phyloP scores from a whole-genome alignment of 148 eudicot species.

The Camellia japonica region DNA sequence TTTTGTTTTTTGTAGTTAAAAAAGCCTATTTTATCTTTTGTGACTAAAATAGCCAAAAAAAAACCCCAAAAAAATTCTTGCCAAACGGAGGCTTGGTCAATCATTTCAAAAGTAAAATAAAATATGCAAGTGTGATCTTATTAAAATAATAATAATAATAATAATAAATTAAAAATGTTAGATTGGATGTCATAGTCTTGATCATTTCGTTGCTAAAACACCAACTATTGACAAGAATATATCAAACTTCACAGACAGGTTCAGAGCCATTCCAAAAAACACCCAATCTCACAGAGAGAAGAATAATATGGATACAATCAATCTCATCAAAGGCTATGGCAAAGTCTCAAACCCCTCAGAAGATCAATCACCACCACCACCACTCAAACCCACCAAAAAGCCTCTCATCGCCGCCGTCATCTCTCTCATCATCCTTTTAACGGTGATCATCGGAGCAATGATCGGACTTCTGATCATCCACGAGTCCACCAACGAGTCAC shows the following conservation, averaged over 20 bases:
- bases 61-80: not conserved
- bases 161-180: too few relatives aligned
- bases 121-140: too few relatives aligned
- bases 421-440: conserved; percentile 19
- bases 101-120: too few relatives aligned
- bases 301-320: conserved; percentile 19
- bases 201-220: too few relatives aligned
- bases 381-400: not conserved
- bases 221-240: too few relatives aligned
- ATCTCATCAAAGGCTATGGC: conserved; percentile 21
- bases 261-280: too few relatives aligned
- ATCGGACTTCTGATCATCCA: conserved; percentile 10
- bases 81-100: not conserved
- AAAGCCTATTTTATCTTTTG: too few relatives aligned
- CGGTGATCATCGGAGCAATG: conserved; percentile 10
- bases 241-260: too few relatives aligned
- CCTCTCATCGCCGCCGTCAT: conserved; percentile 9
- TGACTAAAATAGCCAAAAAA: not conserved
- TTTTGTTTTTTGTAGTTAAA: too few relatives aligned
- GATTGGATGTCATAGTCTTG: too few relatives aligned
- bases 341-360: conserved; percentile 11
- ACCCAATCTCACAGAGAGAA: too few relatives aligned
- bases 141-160: too few relatives aligned
- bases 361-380: not conserved
- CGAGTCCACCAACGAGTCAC: conserved; percentile 15